phyloP scores from a whole-genome alignment of 345 rosid genomes.

The Microthlaspi erraticum region DNA sequence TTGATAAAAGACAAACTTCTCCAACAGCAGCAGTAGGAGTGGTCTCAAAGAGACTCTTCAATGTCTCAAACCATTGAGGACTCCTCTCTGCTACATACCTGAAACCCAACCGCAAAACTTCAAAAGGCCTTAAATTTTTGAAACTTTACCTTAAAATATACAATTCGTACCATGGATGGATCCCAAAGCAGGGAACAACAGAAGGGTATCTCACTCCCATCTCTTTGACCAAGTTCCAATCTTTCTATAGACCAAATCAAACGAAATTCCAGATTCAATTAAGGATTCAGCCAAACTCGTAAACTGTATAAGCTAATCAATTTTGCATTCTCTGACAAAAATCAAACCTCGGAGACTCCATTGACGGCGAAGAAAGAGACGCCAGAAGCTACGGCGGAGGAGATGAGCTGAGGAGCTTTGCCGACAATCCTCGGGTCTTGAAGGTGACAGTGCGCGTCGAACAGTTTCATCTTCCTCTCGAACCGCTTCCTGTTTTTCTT shows the following conservation, averaged over 20 bases:
- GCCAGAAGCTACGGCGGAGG: constrained; percentile 64
- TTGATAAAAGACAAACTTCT: constrained; percentile 56
- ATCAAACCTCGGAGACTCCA: constrained; percentile 72
- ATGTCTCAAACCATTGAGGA: constrained; percentile 72
- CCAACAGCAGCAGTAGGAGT: constrained; percentile 94
- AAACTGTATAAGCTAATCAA: constrained; percentile 12
- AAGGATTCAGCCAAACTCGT: not conserved
- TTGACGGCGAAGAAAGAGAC: constrained; percentile 76
- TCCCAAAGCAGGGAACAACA: constrained; percentile 87
- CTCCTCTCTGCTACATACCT: constrained; percentile 75
- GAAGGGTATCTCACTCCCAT: constrained; percentile 67
- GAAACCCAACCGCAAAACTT: constrained; percentile 16
- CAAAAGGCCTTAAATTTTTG: not conserved
- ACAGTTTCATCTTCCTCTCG: constrained; percentile 58
- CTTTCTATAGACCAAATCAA: constrained; percentile 58
- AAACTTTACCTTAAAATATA: constrained; percentile 1
- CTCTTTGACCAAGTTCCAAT: constrained; percentile 81
- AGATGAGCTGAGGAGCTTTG: constrained; percentile 67
- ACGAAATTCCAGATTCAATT: not conserved
- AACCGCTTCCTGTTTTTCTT: constrained; percentile 12
- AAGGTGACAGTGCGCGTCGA: constrained; percentile 96
- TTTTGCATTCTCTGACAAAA: not conserved
- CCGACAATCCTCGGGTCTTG: constrained; percentile 83
- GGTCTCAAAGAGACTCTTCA: constrained; percentile 66
- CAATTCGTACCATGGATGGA: constrained; percentile 78